phyloP scores from a whole-genome alignment of 345 rosid species.

The Limnanthes douglasii region DNA sequence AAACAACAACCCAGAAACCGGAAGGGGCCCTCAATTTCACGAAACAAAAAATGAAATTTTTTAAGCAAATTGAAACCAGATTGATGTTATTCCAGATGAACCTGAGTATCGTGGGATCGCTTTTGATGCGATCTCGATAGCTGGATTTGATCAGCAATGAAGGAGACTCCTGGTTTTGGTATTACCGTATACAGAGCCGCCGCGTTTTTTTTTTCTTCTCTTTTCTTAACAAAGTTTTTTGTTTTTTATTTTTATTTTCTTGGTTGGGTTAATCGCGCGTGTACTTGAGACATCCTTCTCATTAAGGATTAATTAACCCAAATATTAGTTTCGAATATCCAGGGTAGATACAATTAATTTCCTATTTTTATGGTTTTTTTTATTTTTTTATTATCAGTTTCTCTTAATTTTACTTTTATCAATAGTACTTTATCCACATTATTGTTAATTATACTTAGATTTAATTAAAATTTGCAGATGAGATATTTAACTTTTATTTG shows the following conservation, averaged over 20 bases:
- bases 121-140: constrained; percentile 12
- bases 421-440: no score
- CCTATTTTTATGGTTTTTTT: no score
- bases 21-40: background rate
- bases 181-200: constrained; percentile 11
- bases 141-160: constrained; percentile 7
- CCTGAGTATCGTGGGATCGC: constrained; percentile 1
- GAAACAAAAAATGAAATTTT: constrained; percentile 1
- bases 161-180: constrained; percentile 19
- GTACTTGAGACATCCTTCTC: no score
- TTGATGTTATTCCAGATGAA: background rate
- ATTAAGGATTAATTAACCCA: no score
- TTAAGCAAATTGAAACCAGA: constrained; percentile 2
- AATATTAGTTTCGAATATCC: no score
- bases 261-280: constrained; percentile 1
- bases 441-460: no score
- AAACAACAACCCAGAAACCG: constrained; percentile 12
- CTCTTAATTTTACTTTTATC: no score
- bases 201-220: constrained; percentile 7
- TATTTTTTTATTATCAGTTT: no score
- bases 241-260: background rate
- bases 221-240: background rate
- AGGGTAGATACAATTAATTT: no score
- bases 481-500: no score
- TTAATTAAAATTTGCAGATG: no score